Evolutionary conservation across 192 early-diverging fungal species (phyloP).

Genomic region (Coemansia sp.): DNA sequence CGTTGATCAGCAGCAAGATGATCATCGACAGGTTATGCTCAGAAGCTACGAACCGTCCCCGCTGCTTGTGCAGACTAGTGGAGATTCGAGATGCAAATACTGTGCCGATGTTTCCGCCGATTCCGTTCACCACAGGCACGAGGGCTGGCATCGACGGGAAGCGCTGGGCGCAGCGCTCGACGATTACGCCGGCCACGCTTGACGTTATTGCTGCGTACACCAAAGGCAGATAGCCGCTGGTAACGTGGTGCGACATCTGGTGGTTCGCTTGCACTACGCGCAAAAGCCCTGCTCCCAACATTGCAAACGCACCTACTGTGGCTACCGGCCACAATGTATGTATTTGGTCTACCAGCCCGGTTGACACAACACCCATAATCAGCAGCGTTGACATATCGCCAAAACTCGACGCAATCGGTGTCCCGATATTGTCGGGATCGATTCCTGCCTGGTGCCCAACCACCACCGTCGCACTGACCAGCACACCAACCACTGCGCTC

Average conservation of each 20-base stretch:
- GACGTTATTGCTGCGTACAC: conserved; percentile 74
- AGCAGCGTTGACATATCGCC: conserved; percentile 55
- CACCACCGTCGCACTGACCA: conserved; percentile 70
- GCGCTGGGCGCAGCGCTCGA: conserved; percentile 28
- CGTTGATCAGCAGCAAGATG: conserved; percentile 66
- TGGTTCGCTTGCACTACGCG: conserved; percentile 60
- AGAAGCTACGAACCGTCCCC: conserved; percentile 15
- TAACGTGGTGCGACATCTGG: conserved; percentile 63
- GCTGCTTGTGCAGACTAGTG: conserved; percentile 64
- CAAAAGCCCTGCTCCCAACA: conserved; percentile 44
- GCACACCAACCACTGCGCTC: conserved; percentile 68
- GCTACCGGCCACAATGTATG: conserved; percentile 41
- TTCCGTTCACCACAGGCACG: conserved; percentile 55
- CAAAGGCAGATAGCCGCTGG: conserved; percentile 74
- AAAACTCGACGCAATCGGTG: conserved; percentile 52
- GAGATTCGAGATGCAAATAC: conserved; percentile 76
- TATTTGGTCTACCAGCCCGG: conserved; percentile 14
- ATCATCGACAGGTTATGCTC: conserved; percentile 55
- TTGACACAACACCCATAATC: conserved; percentile 21
- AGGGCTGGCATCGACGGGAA: conserved; percentile 48
- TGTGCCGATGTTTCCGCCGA: conserved; percentile 78
- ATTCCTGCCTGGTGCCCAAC: conserved; percentile 62
- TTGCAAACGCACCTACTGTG: conserved; percentile 41
- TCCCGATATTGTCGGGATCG: conserved; percentile 69
- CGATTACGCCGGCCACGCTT: conserved; percentile 51